Evolutionary conservation across 2,329 filamentous ascomycete genomes (phyloP), one percentile per base, ranked within the genome.

Genomic region (Aspergillus sp.): DNA sequence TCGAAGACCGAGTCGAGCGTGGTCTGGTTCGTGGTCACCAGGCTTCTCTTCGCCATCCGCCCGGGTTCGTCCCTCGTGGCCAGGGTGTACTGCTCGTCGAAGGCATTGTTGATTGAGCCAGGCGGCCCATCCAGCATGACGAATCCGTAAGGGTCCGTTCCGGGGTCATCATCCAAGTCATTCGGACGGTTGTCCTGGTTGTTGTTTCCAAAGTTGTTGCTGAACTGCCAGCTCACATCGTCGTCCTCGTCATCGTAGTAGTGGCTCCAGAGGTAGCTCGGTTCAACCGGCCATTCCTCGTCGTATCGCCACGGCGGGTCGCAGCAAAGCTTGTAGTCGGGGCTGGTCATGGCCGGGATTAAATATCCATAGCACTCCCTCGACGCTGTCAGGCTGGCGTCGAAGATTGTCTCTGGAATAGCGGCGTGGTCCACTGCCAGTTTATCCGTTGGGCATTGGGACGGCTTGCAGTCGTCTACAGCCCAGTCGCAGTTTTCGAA

Each of bases 121-220:
- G 59, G 45, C 12, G 62, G 59, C 0, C 70, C 70, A 54, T 73
- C 59, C 6, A 73, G 61, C 67, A 72, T 71, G 12, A 73, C 51
- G 46, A 72, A 71, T 5, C 69, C 69, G 55, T 70, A 72, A 1
- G 70, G 53, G 55, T 73, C 70, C 4, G 39, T 54, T 15, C 68
- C 70, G 8, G 30, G 48, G 13, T 37, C 15, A 15, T 30, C 46
- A 42, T 69, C 66, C 7, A 48, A 8, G 34, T 67, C 56, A 54
- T 70, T 69, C 15, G 39, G 39, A n/a, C n/a, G 13, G 19, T 2
- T 45, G 17, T 45, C 41, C 12, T 45, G 5, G 4, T 27, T 45
- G 12, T 45, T 45, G 58, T 70, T 65, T 5, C 51, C 52, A 19
- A 51, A 59, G 22, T 64, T 52, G 45, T 68, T 37, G 33, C 54